A percentile compares a stretch with the other conserved stretches of the same genome.
Conservation (phyloP, 2,329 filamentous ascomycete genomes). For the Plenodomus biglobosus region DNA sequence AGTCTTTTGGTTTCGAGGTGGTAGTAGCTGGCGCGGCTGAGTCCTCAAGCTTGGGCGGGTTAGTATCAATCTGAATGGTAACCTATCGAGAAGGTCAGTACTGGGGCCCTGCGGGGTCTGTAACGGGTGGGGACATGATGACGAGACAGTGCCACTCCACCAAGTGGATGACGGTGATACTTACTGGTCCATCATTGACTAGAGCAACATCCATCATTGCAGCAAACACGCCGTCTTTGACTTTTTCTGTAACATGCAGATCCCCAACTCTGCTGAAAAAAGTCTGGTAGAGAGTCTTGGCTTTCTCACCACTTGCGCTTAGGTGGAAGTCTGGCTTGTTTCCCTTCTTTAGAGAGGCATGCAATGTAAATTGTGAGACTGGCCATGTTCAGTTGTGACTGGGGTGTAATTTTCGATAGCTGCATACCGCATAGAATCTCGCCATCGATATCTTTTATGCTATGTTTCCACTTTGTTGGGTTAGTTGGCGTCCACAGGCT, state of each 20-base stretch:
- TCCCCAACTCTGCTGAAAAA: slow-evolving; percentile 77
- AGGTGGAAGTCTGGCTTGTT: slow-evolving; percentile 94
- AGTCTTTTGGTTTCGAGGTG: background rate
- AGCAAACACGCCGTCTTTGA: slow-evolving; percentile 96
- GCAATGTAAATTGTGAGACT: slow-evolving; percentile 97
- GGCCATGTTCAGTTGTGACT: slow-evolving; percentile 16
- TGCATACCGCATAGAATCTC: slow-evolving; percentile 88
- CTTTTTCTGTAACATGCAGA: slow-evolving; percentile 70
- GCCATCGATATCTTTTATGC: slow-evolving; percentile 81
- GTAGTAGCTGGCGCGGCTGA: slow-evolving; percentile 17
- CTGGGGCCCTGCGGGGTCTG: background rate
- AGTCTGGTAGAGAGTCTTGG: slow-evolving; percentile 77
- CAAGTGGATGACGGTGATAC: slow-evolving; percentile 58
- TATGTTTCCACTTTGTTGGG: slow-evolving; percentile 76
- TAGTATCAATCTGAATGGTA: slow-evolving; percentile 53
- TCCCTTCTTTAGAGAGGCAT: slow-evolving; percentile 92
- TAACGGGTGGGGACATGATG: slow-evolving; percentile 6
- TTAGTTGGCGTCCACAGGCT: slow-evolving; percentile 12
- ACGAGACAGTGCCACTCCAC: slow-evolving; percentile 56
- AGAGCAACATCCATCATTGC: slow-evolving; percentile 98
- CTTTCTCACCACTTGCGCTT: slow-evolving; percentile 75
- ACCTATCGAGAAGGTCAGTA: slow-evolving; percentile 41
- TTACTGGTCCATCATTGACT: slow-evolving; percentile 80
- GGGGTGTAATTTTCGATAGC: background rate
- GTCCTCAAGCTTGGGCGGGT: slow-evolving; percentile 47